These are phyloP conservation scores for Saccharomycopsis schoenii DNA, from an alignment of 805 yeast genomes.

Conservation along the genomic window DNA sequence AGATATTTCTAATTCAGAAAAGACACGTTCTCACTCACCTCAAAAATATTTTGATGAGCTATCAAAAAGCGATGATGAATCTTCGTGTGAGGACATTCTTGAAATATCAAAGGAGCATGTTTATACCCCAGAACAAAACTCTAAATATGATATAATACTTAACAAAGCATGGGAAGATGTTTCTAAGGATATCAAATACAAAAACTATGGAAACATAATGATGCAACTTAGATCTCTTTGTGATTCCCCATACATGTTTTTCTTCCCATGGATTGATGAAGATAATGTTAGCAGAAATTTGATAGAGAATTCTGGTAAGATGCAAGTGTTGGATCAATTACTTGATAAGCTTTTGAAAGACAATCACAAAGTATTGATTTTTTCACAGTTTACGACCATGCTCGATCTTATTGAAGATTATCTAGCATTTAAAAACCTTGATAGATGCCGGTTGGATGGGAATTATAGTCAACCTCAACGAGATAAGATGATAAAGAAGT, in stretches of 20 bases:
- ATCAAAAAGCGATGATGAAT: not conserved
- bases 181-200: slow-evolving; percentile 35
- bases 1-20: too few relatives aligned
- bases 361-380: slow-evolving; percentile 67
- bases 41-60: too few relatives aligned
- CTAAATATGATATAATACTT: not conserved
- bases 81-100: not conserved
- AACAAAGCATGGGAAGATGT: slow-evolving; percentile 26
- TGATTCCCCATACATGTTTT: slow-evolving; percentile 76
- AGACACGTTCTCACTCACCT: too few relatives aligned
- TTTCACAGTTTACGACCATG: slow-evolving; percentile 78
- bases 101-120: not conserved
- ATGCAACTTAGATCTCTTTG: slow-evolving; percentile 84
- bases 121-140: too few relatives aligned
- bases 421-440: slow-evolving; percentile 39
- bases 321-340: slow-evolving; percentile 35
- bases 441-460: slow-evolving; percentile 67
- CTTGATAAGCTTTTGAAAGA: slow-evolving; percentile 48
- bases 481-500: slow-evolving; percentile 48
- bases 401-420: slow-evolving; percentile 77
- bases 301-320: slow-evolving; percentile 57
- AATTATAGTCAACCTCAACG: slow-evolving; percentile 56
- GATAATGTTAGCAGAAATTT: slow-evolving; percentile 32
- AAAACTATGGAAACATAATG: slow-evolving; percentile 53
- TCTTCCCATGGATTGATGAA: slow-evolving; percentile 61